Evolutionary conservation across 495 filamentous ascomycete species (phyloP).

Genomic region (Aspergillus campestris): DNA sequence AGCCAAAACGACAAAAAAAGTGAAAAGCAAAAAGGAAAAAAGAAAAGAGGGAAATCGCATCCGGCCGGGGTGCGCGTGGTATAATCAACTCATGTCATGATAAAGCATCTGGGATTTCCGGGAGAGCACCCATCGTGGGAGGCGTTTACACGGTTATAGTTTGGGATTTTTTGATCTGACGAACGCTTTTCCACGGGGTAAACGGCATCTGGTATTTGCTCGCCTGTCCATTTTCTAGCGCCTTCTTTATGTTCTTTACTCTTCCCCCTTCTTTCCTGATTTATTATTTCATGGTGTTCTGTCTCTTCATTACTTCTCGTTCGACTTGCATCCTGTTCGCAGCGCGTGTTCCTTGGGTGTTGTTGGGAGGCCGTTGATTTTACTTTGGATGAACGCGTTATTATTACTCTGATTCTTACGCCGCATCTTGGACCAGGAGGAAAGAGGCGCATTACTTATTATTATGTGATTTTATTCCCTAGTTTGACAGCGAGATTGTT

Average conservation of each 20-base stretch:
- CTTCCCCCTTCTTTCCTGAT: not conserved
- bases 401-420: conserved; percentile 1
- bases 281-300: conserved; percentile 7
- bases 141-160: conserved; percentile 12
- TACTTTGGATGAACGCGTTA: conserved; percentile 2
- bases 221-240: not conserved
- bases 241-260: conserved; percentile 1
- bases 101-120: conserved; percentile 3
- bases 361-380: conserved; percentile 5
- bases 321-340: no score
- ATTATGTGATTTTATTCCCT: not conserved
- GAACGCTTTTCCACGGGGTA: no score
- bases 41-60: not conserved
- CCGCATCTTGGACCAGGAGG: not conserved
- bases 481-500: conserved; percentile 3
- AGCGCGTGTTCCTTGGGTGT: no score
- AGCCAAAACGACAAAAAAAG: no score
- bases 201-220: conserved; percentile 4
- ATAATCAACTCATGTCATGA: not conserved
- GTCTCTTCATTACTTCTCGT: no score
- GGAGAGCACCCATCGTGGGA: conserved; percentile 3
- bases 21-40: not conserved
- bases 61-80: no score
- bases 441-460: conserved; percentile 3
- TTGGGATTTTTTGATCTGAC: conserved; percentile 7